Evolutionary conservation across 2,329 filamentous ascomycete species (phyloP).

Genomic region (Raffaelea albimanens): DNA sequence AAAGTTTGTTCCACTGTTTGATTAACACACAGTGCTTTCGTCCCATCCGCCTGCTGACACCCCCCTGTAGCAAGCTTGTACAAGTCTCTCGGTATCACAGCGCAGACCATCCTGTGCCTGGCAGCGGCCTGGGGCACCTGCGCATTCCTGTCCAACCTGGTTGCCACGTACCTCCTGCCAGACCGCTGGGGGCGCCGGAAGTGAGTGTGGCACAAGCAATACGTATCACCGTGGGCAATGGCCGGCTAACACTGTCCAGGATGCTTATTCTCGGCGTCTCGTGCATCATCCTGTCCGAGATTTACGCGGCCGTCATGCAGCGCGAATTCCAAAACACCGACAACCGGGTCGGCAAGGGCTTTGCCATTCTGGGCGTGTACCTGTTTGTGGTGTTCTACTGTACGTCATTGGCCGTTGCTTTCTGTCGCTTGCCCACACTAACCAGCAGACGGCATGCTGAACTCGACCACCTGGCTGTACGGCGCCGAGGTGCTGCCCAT

Average conservation of each 20-base stretch:
- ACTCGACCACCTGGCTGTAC: conserved; percentile 45
- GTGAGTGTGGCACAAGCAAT: conserved; percentile 26
- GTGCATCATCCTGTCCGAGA: conserved; percentile 45
- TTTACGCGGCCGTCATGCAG: conserved; percentile 52
- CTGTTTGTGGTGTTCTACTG: conserved; percentile 47
- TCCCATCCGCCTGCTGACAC: too few relatives aligned
- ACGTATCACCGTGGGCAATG: neutral
- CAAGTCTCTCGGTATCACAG: conserved; percentile 40
- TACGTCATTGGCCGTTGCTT: conserved; percentile 17
- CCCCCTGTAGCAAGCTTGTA: conserved; percentile 37
- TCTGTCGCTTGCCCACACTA: neutral
- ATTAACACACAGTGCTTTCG: too few relatives aligned
- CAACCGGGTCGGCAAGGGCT: conserved; percentile 47
- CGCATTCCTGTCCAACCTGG: conserved; percentile 37
- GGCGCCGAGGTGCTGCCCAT: conserved; percentile 47
- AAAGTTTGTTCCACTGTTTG: too few relatives aligned
- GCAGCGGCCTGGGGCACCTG: conserved; percentile 45
- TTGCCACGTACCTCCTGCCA: conserved; percentile 42
- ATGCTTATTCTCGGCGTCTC: conserved; percentile 46
- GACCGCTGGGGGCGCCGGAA: conserved; percentile 48
- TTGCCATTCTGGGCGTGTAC: conserved; percentile 50
- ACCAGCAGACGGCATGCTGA: conserved; percentile 36
- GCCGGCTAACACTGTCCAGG: conserved; percentile 16
- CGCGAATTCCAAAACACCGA: conserved; percentile 43
- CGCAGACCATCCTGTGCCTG: conserved; percentile 40